Evolutionary conservation across 129 eudicot species (phyloP), one percentile per base, ranked within the genome.

Genomic region (Flaveria robusta): DNA sequence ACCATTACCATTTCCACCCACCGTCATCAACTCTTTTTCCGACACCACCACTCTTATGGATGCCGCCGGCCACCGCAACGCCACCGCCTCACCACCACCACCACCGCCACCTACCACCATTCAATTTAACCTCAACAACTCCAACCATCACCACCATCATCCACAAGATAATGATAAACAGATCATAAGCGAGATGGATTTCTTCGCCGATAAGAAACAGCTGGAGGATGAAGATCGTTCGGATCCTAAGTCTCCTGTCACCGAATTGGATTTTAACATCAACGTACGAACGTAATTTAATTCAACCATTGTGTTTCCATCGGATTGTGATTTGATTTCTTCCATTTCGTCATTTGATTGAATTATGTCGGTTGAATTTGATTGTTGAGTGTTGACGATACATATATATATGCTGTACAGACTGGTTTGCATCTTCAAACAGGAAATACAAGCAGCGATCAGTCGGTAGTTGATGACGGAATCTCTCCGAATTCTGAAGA

Each of bases 401-500:
- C 16, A 18, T 62, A 26, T 60, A 18, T 62, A 26, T 60, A 31
- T 27, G 27, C 14, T 50, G 11, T 77, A 37, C 82, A 90, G 96
- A 90, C 88, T 29, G 90, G 90, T 20, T 85, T 90, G 81, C 87
- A 79, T 63, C 96, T 90, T 16, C 84, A 85, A 4, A 90, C 90
- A 1, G 88, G 84, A 26, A 89, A 87, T 68, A 73, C 86, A 3
- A 79, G 89, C 18, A 85, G 89, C 66, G 90, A 87, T 78, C 87
- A 87, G 69, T 89, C 96, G 47, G 76, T 81, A 43, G 91, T 85
- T 29, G 92, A 85, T 41, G 90, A 87, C 54, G 87, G 92, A 64
- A 60, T 77, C 2, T 85, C 92, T n/a, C 66, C 92, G 0, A 87
- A 84, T 51, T 83, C 96, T 0, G 84, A 85, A 15, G 84, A 83